Conservation (phyloP, 768 basidiomycete species). For the Suillus plorans region DNA sequence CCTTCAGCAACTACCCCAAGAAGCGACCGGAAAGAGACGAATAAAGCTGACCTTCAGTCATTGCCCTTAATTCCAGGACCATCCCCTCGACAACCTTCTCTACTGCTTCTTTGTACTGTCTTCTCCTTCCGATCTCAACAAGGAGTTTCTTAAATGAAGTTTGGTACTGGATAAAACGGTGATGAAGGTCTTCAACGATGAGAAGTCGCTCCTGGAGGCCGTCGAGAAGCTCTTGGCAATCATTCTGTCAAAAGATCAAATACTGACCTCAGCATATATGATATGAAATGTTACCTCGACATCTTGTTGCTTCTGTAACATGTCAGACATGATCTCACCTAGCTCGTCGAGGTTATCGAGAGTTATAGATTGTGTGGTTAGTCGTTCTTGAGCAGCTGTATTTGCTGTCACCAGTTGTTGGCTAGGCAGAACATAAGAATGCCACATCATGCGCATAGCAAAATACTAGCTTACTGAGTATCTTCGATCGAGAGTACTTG, state of each 20-base stretch:
- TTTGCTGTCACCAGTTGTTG: slow-evolving; percentile 48
- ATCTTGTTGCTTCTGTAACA: slow-evolving; percentile 66
- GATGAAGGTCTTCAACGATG: slow-evolving; percentile 62
- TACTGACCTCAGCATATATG: neutral
- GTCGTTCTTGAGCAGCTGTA: slow-evolving; percentile 41
- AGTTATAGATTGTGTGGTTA: slow-evolving; percentile 48
- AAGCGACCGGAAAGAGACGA: neutral
- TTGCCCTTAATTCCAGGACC: slow-evolving; percentile 59
- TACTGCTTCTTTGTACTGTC: slow-evolving; percentile 62
- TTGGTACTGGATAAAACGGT: slow-evolving; percentile 68
- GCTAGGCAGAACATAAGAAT: slow-evolving; percentile 34
- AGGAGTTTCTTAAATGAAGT: slow-evolving; percentile 73
- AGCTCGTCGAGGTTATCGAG: slow-evolving; percentile 74
- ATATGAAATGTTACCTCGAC: slow-evolving; percentile 53
- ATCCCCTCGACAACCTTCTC: slow-evolving; percentile 67
- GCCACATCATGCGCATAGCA: slow-evolving; percentile 6
- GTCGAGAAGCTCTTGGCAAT: slow-evolving; percentile 53
- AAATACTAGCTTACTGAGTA: slow-evolving; percentile 44
- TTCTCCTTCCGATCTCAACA: slow-evolving; percentile 68
- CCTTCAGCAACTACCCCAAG: neutral
- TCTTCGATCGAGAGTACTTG: slow-evolving; percentile 50
- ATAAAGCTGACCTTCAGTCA: slow-evolving; percentile 57
- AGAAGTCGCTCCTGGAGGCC: slow-evolving; percentile 60
- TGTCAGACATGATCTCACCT: slow-evolving; percentile 76
- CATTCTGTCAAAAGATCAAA: slow-evolving; percentile 33